phyloP scores from a whole-genome alignment of 495 filamentous ascomycete species.

The Penicillium tannophilum region DNA sequence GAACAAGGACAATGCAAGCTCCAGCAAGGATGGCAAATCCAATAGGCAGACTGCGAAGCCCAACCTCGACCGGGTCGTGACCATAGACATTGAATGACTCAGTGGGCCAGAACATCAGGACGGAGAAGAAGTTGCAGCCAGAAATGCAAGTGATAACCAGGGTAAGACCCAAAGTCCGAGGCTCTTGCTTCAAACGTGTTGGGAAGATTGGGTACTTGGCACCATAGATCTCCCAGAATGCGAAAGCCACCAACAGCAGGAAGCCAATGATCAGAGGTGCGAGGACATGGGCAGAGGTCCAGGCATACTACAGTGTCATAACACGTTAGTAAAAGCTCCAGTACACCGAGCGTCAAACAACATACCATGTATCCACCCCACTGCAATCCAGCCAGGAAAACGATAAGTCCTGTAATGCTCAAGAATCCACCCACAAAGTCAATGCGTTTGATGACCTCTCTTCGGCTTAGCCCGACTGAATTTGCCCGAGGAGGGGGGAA shows the following conservation, averaged over 20 bases:
- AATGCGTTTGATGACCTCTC: slow-evolving; percentile 56
- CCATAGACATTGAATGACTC: slow-evolving; percentile 76
- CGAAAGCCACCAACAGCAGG: slow-evolving; percentile 55
- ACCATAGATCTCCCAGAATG: slow-evolving; percentile 61
- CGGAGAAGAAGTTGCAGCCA: slow-evolving; percentile 75
- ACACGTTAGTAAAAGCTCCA: not conserved
- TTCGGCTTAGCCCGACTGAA: slow-evolving; percentile 48
- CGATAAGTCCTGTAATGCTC: slow-evolving; percentile 63
- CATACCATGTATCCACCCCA: slow-evolving; percentile 68
- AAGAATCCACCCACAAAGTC: slow-evolving; percentile 71
- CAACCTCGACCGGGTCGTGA: slow-evolving; percentile 66
- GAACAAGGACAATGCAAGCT: slow-evolving; percentile 61
- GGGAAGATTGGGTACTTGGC: slow-evolving; percentile 70
- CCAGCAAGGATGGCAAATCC: slow-evolving; percentile 65
- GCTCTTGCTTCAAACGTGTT: slow-evolving; percentile 60
- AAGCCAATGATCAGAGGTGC: slow-evolving; percentile 60
- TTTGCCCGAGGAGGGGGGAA: slow-evolving; percentile 64
- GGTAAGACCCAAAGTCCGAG: slow-evolving; percentile 63
- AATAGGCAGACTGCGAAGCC: slow-evolving; percentile 66
- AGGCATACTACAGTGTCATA: slow-evolving; percentile 48
- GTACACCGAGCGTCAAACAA: not conserved
- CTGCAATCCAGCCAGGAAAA: slow-evolving; percentile 67
- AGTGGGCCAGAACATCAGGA: slow-evolving; percentile 73
- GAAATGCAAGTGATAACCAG: slow-evolving; percentile 74
- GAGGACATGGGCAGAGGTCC: slow-evolving; percentile 60